These are phyloP conservation scores for Xylaria palmicola DNA, from an alignment of 495 filamentous ascomycete species.

Conservation along the genomic window DNA sequence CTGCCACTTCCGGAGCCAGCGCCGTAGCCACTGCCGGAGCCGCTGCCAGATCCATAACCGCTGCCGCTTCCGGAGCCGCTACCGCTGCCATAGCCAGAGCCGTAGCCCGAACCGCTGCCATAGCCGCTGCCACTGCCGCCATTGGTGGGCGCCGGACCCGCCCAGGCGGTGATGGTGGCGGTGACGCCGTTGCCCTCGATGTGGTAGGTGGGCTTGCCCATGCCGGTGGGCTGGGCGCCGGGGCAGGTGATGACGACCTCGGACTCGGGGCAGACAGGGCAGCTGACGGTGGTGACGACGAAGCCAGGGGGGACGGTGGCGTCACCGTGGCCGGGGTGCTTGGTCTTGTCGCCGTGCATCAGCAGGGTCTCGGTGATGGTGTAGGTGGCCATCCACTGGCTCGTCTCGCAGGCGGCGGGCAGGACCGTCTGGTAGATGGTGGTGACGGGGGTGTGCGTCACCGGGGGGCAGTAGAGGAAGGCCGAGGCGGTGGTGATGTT, in stretches of 20 bases:
- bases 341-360: constrained; percentile 29
- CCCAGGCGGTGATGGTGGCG: constrained; percentile 27
- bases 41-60: constrained; percentile 1
- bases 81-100: neutral
- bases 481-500: constrained; percentile 21
- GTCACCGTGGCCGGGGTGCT: constrained; percentile 25
- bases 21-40: neutral
- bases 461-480: constrained; percentile 23
- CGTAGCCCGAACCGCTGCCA: neutral
- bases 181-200: constrained; percentile 37
- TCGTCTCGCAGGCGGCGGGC: constrained; percentile 41
- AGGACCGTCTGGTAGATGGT: constrained; percentile 44
- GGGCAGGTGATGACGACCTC: constrained; percentile 38
- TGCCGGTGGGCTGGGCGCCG: constrained; percentile 30
- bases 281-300: constrained; percentile 38
- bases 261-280: constrained; percentile 28
- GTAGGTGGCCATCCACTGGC: constrained; percentile 42
- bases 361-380: constrained; percentile 42
- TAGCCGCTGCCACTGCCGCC: neutral
- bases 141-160: neutral
- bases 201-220: constrained; percentile 19
- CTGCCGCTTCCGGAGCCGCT: neutral
- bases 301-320: constrained; percentile 37
- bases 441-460: constrained; percentile 30
- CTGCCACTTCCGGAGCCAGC: neutral